Evolutionary conservation across 805 yeast genomes (phyloP), one percentile per base, ranked within the genome.

Genomic region (Clavispora santaluciae): DNA sequence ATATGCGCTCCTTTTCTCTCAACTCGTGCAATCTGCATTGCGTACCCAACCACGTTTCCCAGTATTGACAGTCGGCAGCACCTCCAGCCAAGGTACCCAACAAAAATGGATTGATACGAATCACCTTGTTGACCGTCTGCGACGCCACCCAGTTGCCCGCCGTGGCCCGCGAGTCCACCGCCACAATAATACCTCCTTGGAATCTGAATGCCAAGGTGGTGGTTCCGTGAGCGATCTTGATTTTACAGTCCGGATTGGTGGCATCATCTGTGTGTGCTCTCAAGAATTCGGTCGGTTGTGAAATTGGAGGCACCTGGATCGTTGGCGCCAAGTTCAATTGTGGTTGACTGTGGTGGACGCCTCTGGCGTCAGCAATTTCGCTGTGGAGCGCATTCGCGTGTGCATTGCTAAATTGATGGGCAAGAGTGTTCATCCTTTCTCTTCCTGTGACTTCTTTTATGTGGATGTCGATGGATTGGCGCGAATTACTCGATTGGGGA

Each of bases 51-150:
- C 98, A 93, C 26, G 97, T 87, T 69, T 93, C 98, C 99, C 99
- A 93, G 67, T 75, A 93, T 65, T 93, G 99, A 74, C 99, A 93
- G 68, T 93, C 99, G 23, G 98, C 98, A 37, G 99, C 99, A 72
- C 98, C 98, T 68, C 99, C 99, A 24, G 99, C 99, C 96, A 93
- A 82, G 16, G 99, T 93, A 50, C 99, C 99, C 55, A 93, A 75
- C 49, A 93, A 68, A 63, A 86, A 85, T 40, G 97, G 96, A 65
- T 93, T 93, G 68, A 93, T 93, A 65, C 91, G 91, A 56, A 93
- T 89, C 41, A 93, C 99, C 66, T 93, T 93, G 67, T 91, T 91
- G 49, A 93, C 99, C 3, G 97, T 89, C 63, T 90, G 97, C 12
- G 97, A 89, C 16, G 97, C 98, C 55, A 93, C 84, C 97, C 97